Conservation (phyloP, 2,329 filamentous ascomycete species). For the Alternaria viburni region DNA sequence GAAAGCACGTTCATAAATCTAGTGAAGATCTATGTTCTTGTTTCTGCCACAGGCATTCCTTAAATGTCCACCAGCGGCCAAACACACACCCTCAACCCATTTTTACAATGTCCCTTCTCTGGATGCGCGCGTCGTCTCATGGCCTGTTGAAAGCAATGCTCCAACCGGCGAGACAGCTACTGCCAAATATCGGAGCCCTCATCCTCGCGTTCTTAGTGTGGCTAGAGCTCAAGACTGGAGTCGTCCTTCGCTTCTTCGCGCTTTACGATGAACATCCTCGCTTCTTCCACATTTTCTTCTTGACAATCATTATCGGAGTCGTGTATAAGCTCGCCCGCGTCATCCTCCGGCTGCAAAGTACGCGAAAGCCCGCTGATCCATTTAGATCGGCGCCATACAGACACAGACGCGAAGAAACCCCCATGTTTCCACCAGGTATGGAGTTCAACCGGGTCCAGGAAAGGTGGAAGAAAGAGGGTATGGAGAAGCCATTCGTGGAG, state of each 20-base stretch:
- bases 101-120: not conserved
- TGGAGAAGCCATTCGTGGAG: not conserved
- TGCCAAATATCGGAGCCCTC: not conserved
- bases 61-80: not conserved
- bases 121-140: not conserved
- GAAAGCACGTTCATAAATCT: not conserved
- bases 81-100: not conserved
- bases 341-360: not conserved
- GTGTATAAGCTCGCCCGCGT: not conserved
- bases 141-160: not conserved
- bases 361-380: not conserved
- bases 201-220: not conserved
- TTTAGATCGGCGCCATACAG: not conserved
- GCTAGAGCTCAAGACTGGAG: not conserved
- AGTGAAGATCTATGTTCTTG: not conserved
- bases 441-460: not conserved
- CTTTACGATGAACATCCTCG: not conserved
- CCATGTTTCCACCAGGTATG: not conserved
- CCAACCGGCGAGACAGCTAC: not conserved
- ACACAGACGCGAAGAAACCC: not conserved
- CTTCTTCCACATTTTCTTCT: rapidly evolving
- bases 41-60: not conserved
- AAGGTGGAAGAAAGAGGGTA: not conserved
- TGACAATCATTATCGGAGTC: not conserved
- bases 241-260: not conserved